A percentile compares a stretch with the other conserved stretches of the same genome.
phyloP scores from a whole-genome alignment of 2,329 filamentous ascomycete genomes.

The Microdochium bolleyi region DNA sequence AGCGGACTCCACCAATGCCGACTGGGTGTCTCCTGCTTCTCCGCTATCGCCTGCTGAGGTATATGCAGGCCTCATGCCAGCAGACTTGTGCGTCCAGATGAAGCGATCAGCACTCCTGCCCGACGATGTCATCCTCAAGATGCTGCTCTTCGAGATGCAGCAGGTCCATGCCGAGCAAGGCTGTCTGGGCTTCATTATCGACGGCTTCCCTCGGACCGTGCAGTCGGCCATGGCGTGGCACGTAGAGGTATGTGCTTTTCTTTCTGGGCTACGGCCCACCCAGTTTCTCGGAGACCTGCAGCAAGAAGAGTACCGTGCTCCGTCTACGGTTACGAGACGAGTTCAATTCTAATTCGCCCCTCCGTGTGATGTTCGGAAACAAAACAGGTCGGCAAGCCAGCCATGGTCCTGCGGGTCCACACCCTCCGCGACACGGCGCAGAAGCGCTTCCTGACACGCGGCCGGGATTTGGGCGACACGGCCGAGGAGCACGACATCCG shows the following conservation, averaged over 20 bases:
- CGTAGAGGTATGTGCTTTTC: background rate
- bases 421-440: background rate
- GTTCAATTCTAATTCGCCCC: too few species aligned
- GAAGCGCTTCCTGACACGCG: background rate
- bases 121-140: background rate
- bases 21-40: too few species aligned
- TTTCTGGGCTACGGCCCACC: background rate
- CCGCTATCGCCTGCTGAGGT: background rate
- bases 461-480: background rate
- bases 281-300: background rate
- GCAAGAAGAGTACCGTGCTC: background rate
- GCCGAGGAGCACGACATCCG: background rate
- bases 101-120: background rate
- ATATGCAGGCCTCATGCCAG: background rate
- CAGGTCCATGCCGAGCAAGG: background rate
- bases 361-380: background rate
- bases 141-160: background rate
- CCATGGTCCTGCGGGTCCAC: background rate
- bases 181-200: background rate
- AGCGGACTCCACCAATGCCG: background rate
- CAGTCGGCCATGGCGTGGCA: background rate
- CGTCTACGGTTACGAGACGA: too few species aligned
- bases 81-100: background rate
- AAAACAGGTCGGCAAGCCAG: background rate
- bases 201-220: background rate